Evolutionary conservation across 805 yeast species (phyloP).

Genomic region (Starmerella gropengiesseri): DNA sequence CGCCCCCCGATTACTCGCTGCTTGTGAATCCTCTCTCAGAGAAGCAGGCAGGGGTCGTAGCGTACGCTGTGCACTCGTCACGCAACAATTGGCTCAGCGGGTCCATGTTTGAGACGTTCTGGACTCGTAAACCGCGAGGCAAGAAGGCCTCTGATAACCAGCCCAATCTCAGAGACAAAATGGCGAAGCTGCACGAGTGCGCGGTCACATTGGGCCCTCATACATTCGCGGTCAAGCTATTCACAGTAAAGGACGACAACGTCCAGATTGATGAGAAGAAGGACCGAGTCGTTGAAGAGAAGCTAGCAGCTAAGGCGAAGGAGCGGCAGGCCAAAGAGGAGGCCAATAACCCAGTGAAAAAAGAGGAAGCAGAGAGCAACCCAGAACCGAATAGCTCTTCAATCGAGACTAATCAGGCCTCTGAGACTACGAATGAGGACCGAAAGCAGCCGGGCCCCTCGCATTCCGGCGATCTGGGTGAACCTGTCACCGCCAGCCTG

Average conservation of each 20-base stretch:
- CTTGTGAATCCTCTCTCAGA: constrained; percentile 57
- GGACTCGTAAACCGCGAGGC: constrained; percentile 62
- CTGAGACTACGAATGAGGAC: no score
- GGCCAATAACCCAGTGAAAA: neutral
- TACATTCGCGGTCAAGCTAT: constrained; percentile 60
- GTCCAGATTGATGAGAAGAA: constrained; percentile 34
- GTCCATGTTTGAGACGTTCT: constrained; percentile 62
- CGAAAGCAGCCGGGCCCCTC: no score
- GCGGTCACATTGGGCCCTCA: constrained; percentile 72
- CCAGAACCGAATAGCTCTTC: no score
- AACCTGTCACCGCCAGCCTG: no score
- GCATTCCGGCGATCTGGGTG: no score
- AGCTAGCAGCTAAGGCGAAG: neutral
- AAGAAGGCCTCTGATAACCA: constrained; percentile 38
- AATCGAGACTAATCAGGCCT: no score
- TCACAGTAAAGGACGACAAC: constrained; percentile 58
- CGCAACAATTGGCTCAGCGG: constrained; percentile 56
- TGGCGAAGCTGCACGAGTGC: constrained; percentile 81
- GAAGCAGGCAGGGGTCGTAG: constrained; percentile 48
- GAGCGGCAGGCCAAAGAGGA: constrained; percentile 13
- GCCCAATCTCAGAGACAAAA: constrained; percentile 63
- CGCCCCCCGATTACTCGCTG: constrained; percentile 51
- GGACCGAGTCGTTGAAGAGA: constrained; percentile 12
- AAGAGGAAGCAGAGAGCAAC: neutral
- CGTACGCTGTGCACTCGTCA: constrained; percentile 52